Percentiles rank a stretch among this genome's conserved stretches.
These are phyloP conservation scores for Excoecaria cochinchinensis DNA, from an alignment of 345 rosid species.

Conservation along the genomic window DNA sequence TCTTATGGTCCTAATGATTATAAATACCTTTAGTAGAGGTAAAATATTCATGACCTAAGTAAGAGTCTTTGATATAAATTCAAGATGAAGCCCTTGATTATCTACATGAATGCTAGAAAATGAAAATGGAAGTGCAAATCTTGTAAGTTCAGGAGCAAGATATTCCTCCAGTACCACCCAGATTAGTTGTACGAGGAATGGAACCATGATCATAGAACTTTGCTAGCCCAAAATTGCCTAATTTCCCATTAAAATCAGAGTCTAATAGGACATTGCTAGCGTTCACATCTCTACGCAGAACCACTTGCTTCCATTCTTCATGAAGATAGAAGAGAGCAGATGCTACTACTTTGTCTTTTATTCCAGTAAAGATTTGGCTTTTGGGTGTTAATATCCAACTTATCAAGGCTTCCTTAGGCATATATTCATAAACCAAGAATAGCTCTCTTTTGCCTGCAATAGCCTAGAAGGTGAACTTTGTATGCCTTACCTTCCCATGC, in stretches of 20 bases:
- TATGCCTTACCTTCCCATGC: slow-evolving; percentile 20
- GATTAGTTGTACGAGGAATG: slow-evolving; percentile 12
- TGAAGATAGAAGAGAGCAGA: slow-evolving; percentile 18
- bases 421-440: slow-evolving; percentile 22
- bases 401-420: slow-evolving; percentile 28
- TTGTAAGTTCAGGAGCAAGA: slow-evolving; percentile 18
- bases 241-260: slow-evolving; percentile 13
- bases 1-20: slow-evolving; percentile 31
- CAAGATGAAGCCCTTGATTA: too few species aligned
- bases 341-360: slow-evolving; percentile 15
- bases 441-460: slow-evolving; percentile 17
- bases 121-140: too few species aligned
- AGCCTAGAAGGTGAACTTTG: slow-evolving; percentile 24
- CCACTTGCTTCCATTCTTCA: slow-evolving; percentile 25
- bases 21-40: neutral
- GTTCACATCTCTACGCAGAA: slow-evolving; percentile 23
- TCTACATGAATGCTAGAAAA: too few species aligned
- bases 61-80: too few species aligned
- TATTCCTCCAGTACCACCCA: slow-evolving; percentile 23
- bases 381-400: neutral
- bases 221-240: slow-evolving; percentile 27
- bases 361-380: slow-evolving; percentile 10
- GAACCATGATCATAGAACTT: slow-evolving; percentile 20
- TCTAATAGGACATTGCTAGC: slow-evolving; percentile 23
- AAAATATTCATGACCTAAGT: too few species aligned